Base-by-base conservation (phyloP, 2,329 filamentous ascomycete species). In the Exophiala spinifera region DNA sequence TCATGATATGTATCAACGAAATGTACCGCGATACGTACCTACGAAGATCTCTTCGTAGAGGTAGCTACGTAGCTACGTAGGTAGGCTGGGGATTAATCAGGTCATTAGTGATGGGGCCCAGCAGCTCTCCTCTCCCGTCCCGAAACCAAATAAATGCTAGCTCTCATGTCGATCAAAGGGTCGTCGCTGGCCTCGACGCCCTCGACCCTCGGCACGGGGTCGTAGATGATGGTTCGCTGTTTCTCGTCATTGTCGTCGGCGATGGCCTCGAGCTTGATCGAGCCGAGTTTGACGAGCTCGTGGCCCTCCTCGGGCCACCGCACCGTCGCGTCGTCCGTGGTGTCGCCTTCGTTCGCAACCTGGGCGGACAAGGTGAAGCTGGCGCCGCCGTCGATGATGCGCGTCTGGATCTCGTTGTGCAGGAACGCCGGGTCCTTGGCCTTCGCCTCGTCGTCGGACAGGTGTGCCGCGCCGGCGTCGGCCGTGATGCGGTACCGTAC, bases 181-280 rank as follows among this genome's bases (percentile, higher is more conserved):
- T 84, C 80, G 17, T 69, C 77, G 55, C 74, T 78, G 3, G 74
- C 59, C 63, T 80, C 78, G 19, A 83, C 67, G 0, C 80, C 80
- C 17, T 77, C 67, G 1, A 83, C 73, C 49, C 80, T 70, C 4
- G 81, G 80, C 46, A 83, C 74, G 1, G 80, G 80, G 69, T 84
- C 80, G 59, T 80, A 83, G 58, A 84, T 83, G 37, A 79, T 69
- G 28, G 70, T 67, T 68, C 81, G 78, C 68, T 79, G 74, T 68
- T 76, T 67, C 53, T 65, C 64, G 34, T 72, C 68, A n/a, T 72
- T 68, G 33, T 63, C 59, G 19, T 67, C 64, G 21, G 73, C 64
- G 8, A 75, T 53, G 20, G 65, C 63, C 19, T 78, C 71, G 8
- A 83, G 51, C 53, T 62, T 73, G 6, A 83, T 63, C 1, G 63